Evolutionary conservation across 257 asterid genomes (phyloP), one percentile per base, ranked within the genome.

Genomic region (Nicotiana obtusifolia): DNA sequence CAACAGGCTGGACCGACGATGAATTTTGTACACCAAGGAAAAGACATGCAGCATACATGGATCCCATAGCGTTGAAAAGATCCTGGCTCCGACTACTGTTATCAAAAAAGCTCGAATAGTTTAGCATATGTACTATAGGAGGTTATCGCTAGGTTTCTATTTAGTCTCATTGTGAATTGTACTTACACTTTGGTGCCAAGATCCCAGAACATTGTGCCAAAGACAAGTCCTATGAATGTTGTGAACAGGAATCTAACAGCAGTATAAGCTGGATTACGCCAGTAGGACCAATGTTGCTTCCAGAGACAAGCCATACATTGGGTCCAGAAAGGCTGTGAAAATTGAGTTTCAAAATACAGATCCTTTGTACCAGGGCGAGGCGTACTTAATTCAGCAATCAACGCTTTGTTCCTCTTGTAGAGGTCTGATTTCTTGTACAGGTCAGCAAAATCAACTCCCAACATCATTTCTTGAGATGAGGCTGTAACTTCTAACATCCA

Each of bases 301-400:
- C 97, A 93, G 15, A 93, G 86, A 86, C 99, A 95, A 82, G 99
- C 99, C 82, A 87, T 56, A 81, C 90, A 91, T 83, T 95, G 99
- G 61, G 77, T 80, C 56, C 83, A 80, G 86, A 92, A 89, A 19
- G 95, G 52, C 81, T 92, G 99, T 1, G 98, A 92, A 73, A 84
- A 95, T 76, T 89, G 80, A 5, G 92, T 85, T 0, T 90, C 85
- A 71, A 88, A 95, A 53, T 83, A 80, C 2, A 95, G 87, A 62
- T 93, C 97, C 14, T 88, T 86, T n/a, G 94, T 87, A 83, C 89
- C 94, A 0, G 99, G 93, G 10, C 87, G 92, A 47, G 99, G 95
- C 52, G 85, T 88, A 76, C 93, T 88, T 76, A 95, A 30, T 86
- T 92, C 97, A 68, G 83, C 85, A 80, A 93, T 90, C 71, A 92